These are phyloP conservation scores for Blumeriella jaapii DNA, from an alignment of 2,329 filamentous ascomycete species.

Conservation along the genomic window DNA sequence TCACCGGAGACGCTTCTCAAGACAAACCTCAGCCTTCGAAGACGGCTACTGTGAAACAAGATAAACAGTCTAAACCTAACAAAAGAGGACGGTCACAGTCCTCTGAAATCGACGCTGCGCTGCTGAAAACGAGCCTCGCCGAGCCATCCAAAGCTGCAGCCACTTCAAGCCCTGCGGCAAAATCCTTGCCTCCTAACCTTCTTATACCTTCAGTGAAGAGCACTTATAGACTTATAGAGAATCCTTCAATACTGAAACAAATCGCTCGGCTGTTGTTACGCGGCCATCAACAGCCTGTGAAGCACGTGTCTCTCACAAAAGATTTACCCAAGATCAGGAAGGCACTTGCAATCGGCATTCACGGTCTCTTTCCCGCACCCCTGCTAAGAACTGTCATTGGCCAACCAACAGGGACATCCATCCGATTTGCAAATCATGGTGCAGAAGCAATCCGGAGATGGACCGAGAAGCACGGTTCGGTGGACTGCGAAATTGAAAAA, in stretches of 20 bases:
- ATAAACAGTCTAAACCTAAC: slow-evolving; percentile 16
- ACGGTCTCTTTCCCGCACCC: slow-evolving; percentile 84
- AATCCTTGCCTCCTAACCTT: slow-evolving; percentile 42
- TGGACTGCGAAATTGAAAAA: slow-evolving; percentile 77
- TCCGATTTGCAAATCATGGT: slow-evolving; percentile 81
- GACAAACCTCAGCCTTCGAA: slow-evolving; percentile 31
- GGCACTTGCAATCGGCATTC: slow-evolving; percentile 85
- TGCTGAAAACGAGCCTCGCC: slow-evolving; percentile 9
- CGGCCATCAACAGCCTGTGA: slow-evolving; percentile 43
- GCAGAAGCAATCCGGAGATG: slow-evolving; percentile 76
- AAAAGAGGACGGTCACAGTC: slow-evolving; percentile 21
- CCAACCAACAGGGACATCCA: slow-evolving; percentile 88
- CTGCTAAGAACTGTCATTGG: slow-evolving; percentile 84
- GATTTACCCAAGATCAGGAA: slow-evolving; percentile 65
- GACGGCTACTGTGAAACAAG: slow-evolving; percentile 10
- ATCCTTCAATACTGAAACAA: slow-evolving; percentile 60
- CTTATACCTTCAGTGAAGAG: slow-evolving; percentile 57
- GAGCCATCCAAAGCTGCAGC: slow-evolving; percentile 14
- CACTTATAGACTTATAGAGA: slow-evolving; percentile 56
- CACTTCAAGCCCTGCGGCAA: slow-evolving; percentile 18
- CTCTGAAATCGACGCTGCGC: slow-evolving; percentile 15
- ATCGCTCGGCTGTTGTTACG: slow-evolving; percentile 46
- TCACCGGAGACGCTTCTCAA: slow-evolving; percentile 46
- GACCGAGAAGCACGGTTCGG: slow-evolving; percentile 61
- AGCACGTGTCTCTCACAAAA: slow-evolving; percentile 61